Base-by-base conservation (phyloP, 106 monocot species). In the Allium cepa region DNA sequence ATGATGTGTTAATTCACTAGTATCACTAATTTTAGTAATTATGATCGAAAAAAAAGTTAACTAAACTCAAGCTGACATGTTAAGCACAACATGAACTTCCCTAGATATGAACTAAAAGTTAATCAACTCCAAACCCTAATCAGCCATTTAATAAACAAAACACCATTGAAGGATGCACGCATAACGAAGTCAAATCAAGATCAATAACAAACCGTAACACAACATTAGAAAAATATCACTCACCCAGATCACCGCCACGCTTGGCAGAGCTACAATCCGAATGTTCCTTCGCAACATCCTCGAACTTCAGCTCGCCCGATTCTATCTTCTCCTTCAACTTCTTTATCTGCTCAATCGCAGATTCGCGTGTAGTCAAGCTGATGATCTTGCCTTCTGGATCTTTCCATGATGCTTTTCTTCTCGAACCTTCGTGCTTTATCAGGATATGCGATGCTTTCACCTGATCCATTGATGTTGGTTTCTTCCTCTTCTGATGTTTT, bases 171-270 rank as follows among this genome's bases (percentile, higher is more conserved):
- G 5, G 36, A 36, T 36, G 36, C 36, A 36, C 36, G 36, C 36
- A 36, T 36, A 36, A 36, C 36, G 36, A 36, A 36, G 36, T 36
- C 36, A 36, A 59, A 59, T 59, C 58, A 59, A 17, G 8, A 8
- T 8, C 58, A 59, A n/a, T 59, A 11, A 59, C n/a, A 59, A 59
- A 59, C 59, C 4, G 9, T 59, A 59, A 59, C 13, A 59, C 26
- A 17, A 14, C 59, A 36, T 36, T 36, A 22, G 50, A 13, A 62
- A 36, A 36, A 13, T 7, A 17, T 50, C 8, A 13, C 76, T 55
- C 46, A 94, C 94, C 94, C 59, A 94, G 85, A 70, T 94, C 87
- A 26, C 94, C 94, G n/a, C 94, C 94, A 59, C 94, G 94, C 81
- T 94, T 94, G 73, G 90, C 90, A 18, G 94, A 95, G 73, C 73